phyloP scores from a whole-genome alignment of 805 yeast genomes.

The Candida multigemmis region DNA sequence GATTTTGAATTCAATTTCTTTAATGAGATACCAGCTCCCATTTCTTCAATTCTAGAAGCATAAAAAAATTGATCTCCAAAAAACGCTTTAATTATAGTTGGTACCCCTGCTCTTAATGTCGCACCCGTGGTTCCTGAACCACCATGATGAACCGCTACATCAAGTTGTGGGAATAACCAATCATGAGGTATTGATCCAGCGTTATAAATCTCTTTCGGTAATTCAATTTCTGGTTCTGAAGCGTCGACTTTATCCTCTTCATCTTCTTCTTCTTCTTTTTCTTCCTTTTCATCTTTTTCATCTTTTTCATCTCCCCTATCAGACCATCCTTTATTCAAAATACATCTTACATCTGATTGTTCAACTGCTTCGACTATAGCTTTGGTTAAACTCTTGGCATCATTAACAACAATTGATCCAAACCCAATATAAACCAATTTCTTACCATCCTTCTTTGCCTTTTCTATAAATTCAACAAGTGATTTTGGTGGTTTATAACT shows the following conservation, averaged over 20 bases:
- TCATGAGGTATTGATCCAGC: constrained; percentile 82
- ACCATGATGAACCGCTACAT: constrained; percentile 96
- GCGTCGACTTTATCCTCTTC: no score
- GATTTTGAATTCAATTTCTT: constrained; percentile 57
- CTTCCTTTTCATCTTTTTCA: constrained; percentile 6
- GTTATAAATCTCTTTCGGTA: constrained; percentile 63
- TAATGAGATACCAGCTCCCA: constrained; percentile 74
- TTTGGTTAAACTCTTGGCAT: constrained; percentile 68
- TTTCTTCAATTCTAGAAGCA: constrained; percentile 78
- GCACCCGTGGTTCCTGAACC: constrained; percentile 98
- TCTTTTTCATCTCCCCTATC: constrained; percentile 47
- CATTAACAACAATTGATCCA: constrained; percentile 87
- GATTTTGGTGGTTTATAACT: constrained; percentile 52
- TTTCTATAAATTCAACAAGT: constrained; percentile 47
- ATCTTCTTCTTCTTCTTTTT: no score
- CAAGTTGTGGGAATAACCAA: constrained; percentile 84
- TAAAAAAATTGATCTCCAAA: constrained; percentile 95
- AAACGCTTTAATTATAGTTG: constrained; percentile 87
- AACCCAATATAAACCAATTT: constrained; percentile 88
- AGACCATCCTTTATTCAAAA: constrained; percentile 92
- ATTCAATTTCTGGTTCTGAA: constrained; percentile 26
- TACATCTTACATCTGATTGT: constrained; percentile 76
- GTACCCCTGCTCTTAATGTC: constrained; percentile 73
- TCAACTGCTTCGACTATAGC: constrained; percentile 74
- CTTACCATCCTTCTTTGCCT: constrained; percentile 52